Percentiles rank a stretch among this genome's conserved stretches.
phyloP scores from a whole-genome alignment of 2,329 filamentous ascomycete species.

The Magnaporthiopsis incrustans region DNA sequence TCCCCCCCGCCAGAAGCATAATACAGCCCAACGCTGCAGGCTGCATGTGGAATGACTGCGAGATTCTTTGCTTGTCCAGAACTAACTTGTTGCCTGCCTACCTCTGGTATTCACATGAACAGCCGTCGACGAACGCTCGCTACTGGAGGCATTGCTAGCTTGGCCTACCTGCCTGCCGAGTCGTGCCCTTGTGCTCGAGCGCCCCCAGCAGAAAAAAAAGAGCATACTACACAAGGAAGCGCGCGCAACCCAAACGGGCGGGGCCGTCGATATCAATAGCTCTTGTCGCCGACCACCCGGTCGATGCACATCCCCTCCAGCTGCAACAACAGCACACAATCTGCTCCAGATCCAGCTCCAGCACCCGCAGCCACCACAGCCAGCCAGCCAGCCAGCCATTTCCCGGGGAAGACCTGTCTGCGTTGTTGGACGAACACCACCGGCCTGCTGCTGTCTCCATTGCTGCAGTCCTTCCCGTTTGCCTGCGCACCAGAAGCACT shows the following conservation, averaged over 20 bases:
- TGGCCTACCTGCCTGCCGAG: not conserved
- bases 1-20: not conserved
- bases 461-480: not conserved
- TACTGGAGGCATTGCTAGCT: not conserved
- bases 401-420: not conserved
- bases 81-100: not conserved
- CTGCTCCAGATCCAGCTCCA: not conserved
- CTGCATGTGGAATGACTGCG: not conserved
- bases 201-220: not conserved
- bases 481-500: not conserved
- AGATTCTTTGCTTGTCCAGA: not conserved
- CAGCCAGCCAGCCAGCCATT: not conserved
- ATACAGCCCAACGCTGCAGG: not conserved
- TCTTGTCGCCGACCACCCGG: not conserved
- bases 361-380: not conserved
- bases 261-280: slow-evolving; percentile 3
- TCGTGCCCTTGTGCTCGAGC: not conserved
- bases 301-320: slow-evolving; percentile 1
- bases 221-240: not conserved
- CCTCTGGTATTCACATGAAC: not conserved
- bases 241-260: slow-evolving; percentile 2
- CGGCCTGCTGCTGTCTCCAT: not conserved
- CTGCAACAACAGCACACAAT: not conserved
- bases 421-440: not conserved
- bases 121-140: not conserved